Evolutionary conservation across 1,139 yeast genomes (phyloP), one percentile per base, ranked within the genome.

Genomic region (Pichia cactophila): DNA sequence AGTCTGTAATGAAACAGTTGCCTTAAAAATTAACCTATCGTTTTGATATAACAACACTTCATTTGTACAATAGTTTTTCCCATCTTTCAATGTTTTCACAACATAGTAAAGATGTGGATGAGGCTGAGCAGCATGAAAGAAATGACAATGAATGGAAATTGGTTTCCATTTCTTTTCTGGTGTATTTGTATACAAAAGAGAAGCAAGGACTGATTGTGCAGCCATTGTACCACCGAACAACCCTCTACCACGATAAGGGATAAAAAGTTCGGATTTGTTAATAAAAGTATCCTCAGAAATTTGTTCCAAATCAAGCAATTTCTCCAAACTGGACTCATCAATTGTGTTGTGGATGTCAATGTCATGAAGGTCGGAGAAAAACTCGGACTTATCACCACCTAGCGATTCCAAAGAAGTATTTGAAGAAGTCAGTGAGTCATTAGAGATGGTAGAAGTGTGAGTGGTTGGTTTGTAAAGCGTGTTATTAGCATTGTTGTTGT

Each of bases 141-240:
- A 78, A 58, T 75, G 76, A 42, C 79, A 74, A 55, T 78, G 82
- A 45, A 77, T 54, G 4, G 81, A 74, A 41, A 73, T 71, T 9
- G 81, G 81, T 39, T 66, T 65, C 63, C 74, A 77, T 43, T 63
- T 57, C 3, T 58, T 64, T 2, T 70, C 69, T 6, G 68, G 69
- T 1, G 78, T 73, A 44, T 69, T 75, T 9, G 63, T 53, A 31
- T 58, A 58, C 8, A 55, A 47, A 7, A 81, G 69, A 2, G 86
- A 85, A 1, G 89, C 90, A 54, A 78, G 65, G 9, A 85, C 66
- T 1, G 90, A 70, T 61, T 86, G 95, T 1, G 88, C 86, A 42
- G 85, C 81, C 49, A 83, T 72, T 40, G 84, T 80, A 3, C 95
- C 95, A 1, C 95, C 95, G 67, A 83, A 86, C 2, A 85, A 80